Percentiles rank a stretch among this genome's conserved stretches.
phyloP scores from a whole-genome alignment of 106 monocot species.

The Phalaenopsis aphrodite region DNA sequence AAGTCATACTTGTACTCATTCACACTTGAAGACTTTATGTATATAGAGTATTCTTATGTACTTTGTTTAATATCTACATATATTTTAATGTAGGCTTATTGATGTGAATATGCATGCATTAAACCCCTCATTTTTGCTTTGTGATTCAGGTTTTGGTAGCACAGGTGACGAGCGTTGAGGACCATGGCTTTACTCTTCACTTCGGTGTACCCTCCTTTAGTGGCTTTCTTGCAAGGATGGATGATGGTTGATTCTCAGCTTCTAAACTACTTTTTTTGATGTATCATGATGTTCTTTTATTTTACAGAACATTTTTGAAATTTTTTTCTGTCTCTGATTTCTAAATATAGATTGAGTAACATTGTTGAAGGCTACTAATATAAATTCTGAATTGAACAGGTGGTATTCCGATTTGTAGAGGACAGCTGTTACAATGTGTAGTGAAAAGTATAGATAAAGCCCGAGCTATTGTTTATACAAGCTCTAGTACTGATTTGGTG shows the following conservation, averaged over 20 bases:
- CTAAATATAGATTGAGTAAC: neutral
- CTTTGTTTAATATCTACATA: neutral
- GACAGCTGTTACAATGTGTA: slow-evolving; percentile 62
- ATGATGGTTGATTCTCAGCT: slow-evolving; percentile 27
- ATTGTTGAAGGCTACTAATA: slow-evolving; percentile 1
- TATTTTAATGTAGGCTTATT: neutral
- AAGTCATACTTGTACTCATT: too few species aligned
- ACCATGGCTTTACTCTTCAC: slow-evolving; percentile 94
- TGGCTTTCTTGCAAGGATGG: slow-evolving; percentile 62
- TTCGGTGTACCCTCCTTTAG: slow-evolving; percentile 78
- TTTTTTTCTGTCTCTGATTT: neutral
- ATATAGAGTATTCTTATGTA: neutral
- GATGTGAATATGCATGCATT: neutral
- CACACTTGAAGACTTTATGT: neutral
- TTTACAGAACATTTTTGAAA: neutral
- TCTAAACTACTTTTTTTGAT: neutral
- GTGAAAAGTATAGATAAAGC: slow-evolving; percentile 69
- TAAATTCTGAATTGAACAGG: slow-evolving; percentile 28
- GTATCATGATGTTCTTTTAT: neutral
- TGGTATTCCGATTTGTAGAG: slow-evolving; percentile 20
- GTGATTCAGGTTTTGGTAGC: slow-evolving; percentile 56
- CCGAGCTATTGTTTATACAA: slow-evolving; percentile 46
- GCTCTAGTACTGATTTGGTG: slow-evolving; percentile 41
- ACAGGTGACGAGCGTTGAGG: slow-evolving; percentile 82
- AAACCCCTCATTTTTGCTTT: neutral